These are phyloP conservation scores for Acanthamoeba triangularis DNA, from an alignment of 208 protist species.

Conservation along the genomic window DNA sequence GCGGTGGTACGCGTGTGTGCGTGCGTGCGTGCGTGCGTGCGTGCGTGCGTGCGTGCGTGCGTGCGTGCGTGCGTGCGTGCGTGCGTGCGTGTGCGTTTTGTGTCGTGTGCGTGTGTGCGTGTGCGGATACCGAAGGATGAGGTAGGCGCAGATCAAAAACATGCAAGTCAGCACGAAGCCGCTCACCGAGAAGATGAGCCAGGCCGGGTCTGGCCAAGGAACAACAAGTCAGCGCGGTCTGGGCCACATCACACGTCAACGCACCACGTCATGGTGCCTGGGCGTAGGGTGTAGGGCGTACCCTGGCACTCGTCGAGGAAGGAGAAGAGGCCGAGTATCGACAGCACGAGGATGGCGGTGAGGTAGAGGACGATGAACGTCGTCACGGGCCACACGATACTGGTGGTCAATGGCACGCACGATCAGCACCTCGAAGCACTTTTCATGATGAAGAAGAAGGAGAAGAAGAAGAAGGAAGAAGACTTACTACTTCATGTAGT, in stretches of 20 bases:
- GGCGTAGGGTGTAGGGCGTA: background rate
- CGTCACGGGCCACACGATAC: conserved; percentile 51
- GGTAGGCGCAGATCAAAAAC: conserved; percentile 46
- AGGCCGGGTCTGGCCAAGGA: background rate
- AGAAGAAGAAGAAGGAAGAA: background rate
- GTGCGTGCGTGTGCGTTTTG: background rate
- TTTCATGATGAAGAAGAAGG: background rate
- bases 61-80: background rate
- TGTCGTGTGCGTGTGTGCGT: background rate
- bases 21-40: background rate
- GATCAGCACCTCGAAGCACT: background rate
- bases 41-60: too few species aligned
- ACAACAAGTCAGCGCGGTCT: background rate
- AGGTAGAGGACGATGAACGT: background rate
- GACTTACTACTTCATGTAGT: conserved; percentile 28
- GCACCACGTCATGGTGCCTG: background rate
- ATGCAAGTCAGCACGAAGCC: conserved; percentile 59
- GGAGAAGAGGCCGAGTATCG: background rate
- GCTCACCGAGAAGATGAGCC: conserved; percentile 64
- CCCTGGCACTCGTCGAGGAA: conserved; percentile 62
- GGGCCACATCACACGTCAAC: background rate
- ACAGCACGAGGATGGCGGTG: conserved; percentile 37
- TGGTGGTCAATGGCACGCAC: background rate
- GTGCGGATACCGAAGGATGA: conserved; percentile 12
- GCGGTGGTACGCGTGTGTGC: background rate